Percentiles rank a stretch among this genome's conserved stretches.
Evolutionary conservation across 2,329 filamentous ascomycete genomes (phyloP).

Genomic region (Epichloe coenophiala): DNA sequence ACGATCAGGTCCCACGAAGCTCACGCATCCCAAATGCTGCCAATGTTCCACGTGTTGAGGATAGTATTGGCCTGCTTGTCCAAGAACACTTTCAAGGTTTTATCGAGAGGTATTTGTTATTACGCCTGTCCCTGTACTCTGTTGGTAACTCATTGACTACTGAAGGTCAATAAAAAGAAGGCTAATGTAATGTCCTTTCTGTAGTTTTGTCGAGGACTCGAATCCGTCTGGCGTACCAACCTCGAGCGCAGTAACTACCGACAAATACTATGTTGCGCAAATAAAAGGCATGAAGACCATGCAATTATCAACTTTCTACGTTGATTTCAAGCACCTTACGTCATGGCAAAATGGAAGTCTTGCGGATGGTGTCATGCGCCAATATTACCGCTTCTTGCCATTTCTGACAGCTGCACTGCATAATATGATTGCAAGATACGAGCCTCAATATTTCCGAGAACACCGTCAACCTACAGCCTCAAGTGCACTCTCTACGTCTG

Average conservation of each 20-base stretch:
- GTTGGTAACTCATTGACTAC: background rate
- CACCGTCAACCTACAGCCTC: slow-evolving; percentile 75
- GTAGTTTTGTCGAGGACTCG: slow-evolving; percentile 55
- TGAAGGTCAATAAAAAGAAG: background rate
- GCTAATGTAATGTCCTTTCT: background rate
- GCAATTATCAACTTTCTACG: slow-evolving; percentile 71
- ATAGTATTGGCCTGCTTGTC: slow-evolving; percentile 60
- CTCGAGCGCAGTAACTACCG: slow-evolving; percentile 58
- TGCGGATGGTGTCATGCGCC: slow-evolving; percentile 71
- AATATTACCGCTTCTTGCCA: slow-evolving; percentile 91
- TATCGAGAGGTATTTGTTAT: slow-evolving; percentile 49
- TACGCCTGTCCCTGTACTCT: background rate
- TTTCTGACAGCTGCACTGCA: slow-evolving; percentile 82
- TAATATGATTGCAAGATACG: slow-evolving; percentile 87
- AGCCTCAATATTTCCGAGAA: slow-evolving; percentile 84
- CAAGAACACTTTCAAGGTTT: slow-evolving; percentile 69
- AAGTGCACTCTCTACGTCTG: slow-evolving; percentile 57
- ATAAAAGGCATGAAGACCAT: slow-evolving; percentile 64
- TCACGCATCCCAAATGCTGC: slow-evolving; percentile 32
- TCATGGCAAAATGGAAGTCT: slow-evolving; percentile 66
- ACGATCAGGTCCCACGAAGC: slow-evolving; percentile 46
- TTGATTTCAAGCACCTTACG: slow-evolving; percentile 75
- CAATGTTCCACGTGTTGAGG: slow-evolving; percentile 58
- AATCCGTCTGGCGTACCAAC: slow-evolving; percentile 47
- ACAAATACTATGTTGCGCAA: slow-evolving; percentile 76